These are phyloP conservation scores for Amanita fuliginea DNA, from an alignment of 768 basidiomycete species.

Conservation along the genomic window DNA sequence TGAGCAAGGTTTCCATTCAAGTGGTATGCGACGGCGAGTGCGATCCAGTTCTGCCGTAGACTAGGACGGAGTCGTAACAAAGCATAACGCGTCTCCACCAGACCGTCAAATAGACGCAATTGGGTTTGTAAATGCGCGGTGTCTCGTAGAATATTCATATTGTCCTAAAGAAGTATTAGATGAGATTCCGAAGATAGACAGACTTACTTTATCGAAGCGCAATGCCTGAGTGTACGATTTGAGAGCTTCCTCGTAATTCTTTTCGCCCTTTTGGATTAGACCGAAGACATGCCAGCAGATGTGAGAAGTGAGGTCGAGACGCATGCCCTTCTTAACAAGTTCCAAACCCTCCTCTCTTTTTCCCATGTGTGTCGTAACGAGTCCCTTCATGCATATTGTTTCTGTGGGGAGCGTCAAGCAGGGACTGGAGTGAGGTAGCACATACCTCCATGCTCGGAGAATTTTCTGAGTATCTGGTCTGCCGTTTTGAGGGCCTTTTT, in stretches of 20 bases:
- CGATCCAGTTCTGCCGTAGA: conserved; percentile 83
- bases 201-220: conserved; percentile 74
- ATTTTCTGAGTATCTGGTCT: conserved; percentile 91
- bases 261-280: conserved; percentile 87
- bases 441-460: conserved; percentile 89
- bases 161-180: conserved; percentile 49
- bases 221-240: conserved; percentile 89
- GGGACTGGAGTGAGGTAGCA: not conserved
- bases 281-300: conserved; percentile 99
- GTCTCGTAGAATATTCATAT: conserved; percentile 88
- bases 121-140: conserved; percentile 85
- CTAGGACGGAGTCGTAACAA: conserved; percentile 75
- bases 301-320: conserved; percentile 75
- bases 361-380: conserved; percentile 73
- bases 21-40: conserved; percentile 80
- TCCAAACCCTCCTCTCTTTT: conserved; percentile 73
- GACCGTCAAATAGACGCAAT: conserved; percentile 63
- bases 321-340: conserved; percentile 75
- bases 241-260: conserved; percentile 89
- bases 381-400: conserved; percentile 93
- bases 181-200: conserved; percentile 1
- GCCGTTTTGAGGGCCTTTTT: conserved; percentile 86
- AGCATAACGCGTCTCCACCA: conserved; percentile 74
- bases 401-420: conserved; percentile 35
- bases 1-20: conserved; percentile 65